Evolutionary conservation across 2,329 filamentous ascomycete genomes (phyloP), one percentile per base, ranked within the genome.

Genomic region (Fusarium nelsonii): DNA sequence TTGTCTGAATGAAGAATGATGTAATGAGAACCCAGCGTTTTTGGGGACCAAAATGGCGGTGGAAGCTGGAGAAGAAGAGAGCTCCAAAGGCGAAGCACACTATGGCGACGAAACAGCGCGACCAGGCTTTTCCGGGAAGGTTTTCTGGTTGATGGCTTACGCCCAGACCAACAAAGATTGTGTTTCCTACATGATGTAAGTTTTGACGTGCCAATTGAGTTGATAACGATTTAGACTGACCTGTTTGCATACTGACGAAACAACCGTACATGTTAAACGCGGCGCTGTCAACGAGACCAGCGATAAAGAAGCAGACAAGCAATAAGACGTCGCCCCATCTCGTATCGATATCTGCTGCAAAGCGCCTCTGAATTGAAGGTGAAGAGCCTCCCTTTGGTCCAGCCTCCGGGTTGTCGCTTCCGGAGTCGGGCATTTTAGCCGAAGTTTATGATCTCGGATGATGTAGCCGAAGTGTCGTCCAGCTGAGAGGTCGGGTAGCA

Each of bases 161-260:
- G 2, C 73, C 73, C 3, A 75, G 26, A 6, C 73, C 73, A 16
- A 75, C 68, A 41, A 75, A 75, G 33, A 75, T 75, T 49, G 73
- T 75, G 61, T 75, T 75, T 65, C 73, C 73, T 75, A 9, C 2
- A 2, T 2, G 2, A 3, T 44, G 51, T 70, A 36, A 56, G 52
- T 36, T n/a, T 7, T 43, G 3, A 23, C 23, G 1, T 3, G 10
- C 8, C 11, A 12, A 30, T 30, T 16, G 4, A 8, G 18, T 30
- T 8, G 20, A 26, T 9, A 20, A 34, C 11, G 6, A 8, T 56
- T 41, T 26, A 4, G 16, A 50, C 69, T 54, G 15, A 75, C 73
- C 73, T 51, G 73, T 75, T 11, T 75, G 73, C 73, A 75, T 75
- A 68, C 73, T 75, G 46, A 75, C 73, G 63, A 75, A 75, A 52